Conservation (phyloP, 78 protist genomes). For the Polysphondylium violaceum region DNA sequence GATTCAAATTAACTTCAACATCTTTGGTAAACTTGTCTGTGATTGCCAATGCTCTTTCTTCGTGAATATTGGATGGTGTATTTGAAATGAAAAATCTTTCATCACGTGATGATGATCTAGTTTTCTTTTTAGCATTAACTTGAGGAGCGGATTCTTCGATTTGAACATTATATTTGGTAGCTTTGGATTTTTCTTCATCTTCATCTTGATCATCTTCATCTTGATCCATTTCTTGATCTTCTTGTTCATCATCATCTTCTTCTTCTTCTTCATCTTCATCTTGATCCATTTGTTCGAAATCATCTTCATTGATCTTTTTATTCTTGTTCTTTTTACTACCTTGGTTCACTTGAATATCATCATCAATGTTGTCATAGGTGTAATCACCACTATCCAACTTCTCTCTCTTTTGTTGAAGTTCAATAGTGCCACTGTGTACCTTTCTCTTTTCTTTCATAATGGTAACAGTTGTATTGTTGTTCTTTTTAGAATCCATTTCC, state of each 20-base stretch:
- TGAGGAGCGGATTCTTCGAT: constrained; percentile 14
- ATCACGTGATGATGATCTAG: constrained; percentile 68
- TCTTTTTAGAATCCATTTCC: constrained; percentile 39
- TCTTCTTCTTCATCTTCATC: neutral
- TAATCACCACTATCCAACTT: neutral
- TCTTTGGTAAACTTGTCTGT: constrained; percentile 23
- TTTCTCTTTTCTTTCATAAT: constrained; percentile 66
- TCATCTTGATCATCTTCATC: constrained; percentile 33
- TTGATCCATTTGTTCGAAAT: too few relatives aligned
- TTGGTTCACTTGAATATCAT: neutral
- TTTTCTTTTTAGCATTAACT: neutral
- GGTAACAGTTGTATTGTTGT: neutral
- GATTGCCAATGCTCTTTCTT: constrained; percentile 51
- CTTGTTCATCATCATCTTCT: neutral
- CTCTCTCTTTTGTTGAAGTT: constrained; percentile 3
- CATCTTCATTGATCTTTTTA: neutral
- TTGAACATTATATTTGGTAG: constrained; percentile 6
- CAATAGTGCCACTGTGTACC: constrained; percentile 26
- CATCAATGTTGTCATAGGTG: neutral
- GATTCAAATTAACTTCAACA: constrained; percentile 45
- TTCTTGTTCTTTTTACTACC: neutral
- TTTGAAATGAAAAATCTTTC: constrained; percentile 53
- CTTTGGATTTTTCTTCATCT: neutral
- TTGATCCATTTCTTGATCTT: neutral
- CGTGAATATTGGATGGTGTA: constrained; percentile 51